Evolutionary conservation across 1,139 yeast genomes (phyloP).

Genomic region (Taiozyma onychis): DNA sequence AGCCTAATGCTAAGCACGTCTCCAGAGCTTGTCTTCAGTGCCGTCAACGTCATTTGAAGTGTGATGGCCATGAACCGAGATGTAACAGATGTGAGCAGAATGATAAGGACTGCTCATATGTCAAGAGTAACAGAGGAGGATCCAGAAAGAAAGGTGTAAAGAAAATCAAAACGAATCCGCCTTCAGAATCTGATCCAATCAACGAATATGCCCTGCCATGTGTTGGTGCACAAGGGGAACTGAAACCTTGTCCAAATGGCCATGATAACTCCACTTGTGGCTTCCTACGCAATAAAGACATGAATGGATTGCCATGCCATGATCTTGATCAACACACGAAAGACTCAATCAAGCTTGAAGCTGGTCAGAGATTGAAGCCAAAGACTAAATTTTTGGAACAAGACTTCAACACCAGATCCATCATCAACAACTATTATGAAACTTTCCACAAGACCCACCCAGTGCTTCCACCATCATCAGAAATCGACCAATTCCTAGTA

Average conservation of each 20-base stretch:
- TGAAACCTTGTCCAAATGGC: conserved; percentile 21
- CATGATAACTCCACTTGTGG: conserved; percentile 18
- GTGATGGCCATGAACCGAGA: conserved; percentile 41
- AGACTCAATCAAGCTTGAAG: conserved; percentile 5
- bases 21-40: conserved; percentile 45
- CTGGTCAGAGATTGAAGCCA: not conserved
- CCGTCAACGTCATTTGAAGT: conserved; percentile 41
- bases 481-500: conserved; percentile 29
- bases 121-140: conserved; percentile 46
- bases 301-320: conserved; percentile 10
- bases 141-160: conserved; percentile 41
- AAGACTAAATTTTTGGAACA: conserved; percentile 10
- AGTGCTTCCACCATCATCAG: conserved; percentile 34
- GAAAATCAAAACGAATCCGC: conserved; percentile 8
- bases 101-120: conserved; percentile 36
- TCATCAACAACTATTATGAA: conserved; percentile 33
- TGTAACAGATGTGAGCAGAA: conserved; percentile 36
- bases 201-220: conserved; percentile 15
- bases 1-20: conserved; percentile 30
- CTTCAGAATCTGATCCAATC: not conserved
- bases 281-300: conserved; percentile 7
- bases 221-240: conserved; percentile 6
- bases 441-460: conserved; percentile 41
- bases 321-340: not conserved
- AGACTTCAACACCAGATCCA: conserved; percentile 21